A percentile compares a stretch with the other conserved stretches of the same genome.
These are phyloP conservation scores for Annulohypoxylon maeteangense DNA, from an alignment of 495 filamentous ascomycete species.

Conservation along the genomic window DNA sequence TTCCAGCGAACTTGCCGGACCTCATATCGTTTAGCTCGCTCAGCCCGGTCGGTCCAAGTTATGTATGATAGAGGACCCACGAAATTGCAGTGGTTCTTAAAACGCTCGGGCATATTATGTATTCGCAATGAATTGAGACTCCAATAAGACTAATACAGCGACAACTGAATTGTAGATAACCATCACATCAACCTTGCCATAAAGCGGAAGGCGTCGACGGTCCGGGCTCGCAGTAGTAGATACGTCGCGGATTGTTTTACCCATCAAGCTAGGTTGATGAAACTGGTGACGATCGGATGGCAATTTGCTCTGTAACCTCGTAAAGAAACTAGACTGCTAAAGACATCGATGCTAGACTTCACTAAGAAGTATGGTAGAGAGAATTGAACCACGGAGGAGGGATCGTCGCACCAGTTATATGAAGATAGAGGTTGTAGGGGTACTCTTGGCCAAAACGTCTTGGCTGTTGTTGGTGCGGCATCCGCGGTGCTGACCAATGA, in stretches of 20 bases:
- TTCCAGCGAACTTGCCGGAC: neutral
- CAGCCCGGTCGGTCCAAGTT: too few species aligned
- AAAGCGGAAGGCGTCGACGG: slow-evolving; percentile 10
- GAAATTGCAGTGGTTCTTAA: slow-evolving; percentile 23
- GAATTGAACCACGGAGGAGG: slow-evolving; percentile 13
- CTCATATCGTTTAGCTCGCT: slow-evolving; percentile 22
- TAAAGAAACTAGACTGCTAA: slow-evolving; percentile 1
- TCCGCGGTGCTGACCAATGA: slow-evolving; percentile 22
- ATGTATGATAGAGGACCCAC: slow-evolving; percentile 7
- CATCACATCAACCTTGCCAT: slow-evolving; percentile 14
- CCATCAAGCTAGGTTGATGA: slow-evolving; percentile 23
- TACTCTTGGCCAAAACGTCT: slow-evolving; percentile 46
- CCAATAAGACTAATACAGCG: slow-evolving; percentile 19
- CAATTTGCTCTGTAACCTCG: slow-evolving; percentile 15
- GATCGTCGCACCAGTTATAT: slow-evolving; percentile 33
- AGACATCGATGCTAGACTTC: neutral
- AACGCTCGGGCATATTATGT: neutral
- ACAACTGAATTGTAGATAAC: neutral
- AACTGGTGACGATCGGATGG: slow-evolving; percentile 19
- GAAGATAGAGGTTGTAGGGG: slow-evolving; percentile 24
- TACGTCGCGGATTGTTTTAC: neutral
- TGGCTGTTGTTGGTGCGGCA: slow-evolving; percentile 38
- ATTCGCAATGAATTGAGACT: slow-evolving; percentile 19
- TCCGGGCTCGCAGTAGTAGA: neutral
- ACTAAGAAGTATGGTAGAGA: neutral